Conservation (phyloP, 73 alveolate genomes). For the Paramecium octaurelia region DNA sequence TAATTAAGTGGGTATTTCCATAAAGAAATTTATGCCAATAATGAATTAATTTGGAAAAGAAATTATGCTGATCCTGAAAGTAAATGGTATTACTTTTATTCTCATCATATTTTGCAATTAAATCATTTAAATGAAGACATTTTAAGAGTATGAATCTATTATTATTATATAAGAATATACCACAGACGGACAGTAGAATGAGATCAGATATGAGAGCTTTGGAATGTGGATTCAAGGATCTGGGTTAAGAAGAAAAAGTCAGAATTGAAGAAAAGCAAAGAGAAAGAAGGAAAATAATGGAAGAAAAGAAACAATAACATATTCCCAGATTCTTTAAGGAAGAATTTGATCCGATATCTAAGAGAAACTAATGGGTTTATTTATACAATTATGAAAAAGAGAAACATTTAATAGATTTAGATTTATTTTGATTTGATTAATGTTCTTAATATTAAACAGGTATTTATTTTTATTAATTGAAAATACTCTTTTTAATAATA, state of each 20-base stretch:
- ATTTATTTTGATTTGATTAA: neutral
- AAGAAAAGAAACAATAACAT: neutral
- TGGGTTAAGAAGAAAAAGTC: constrained; percentile 23
- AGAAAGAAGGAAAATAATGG: constrained; percentile 12
- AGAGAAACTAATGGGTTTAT: neutral
- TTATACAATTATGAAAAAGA: neutral
- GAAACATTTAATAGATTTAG: constrained; percentile 1
- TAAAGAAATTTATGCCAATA: neutral
- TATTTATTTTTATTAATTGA: no score
- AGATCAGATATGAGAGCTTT: constrained; percentile 27
- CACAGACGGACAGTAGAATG: constrained; percentile 2
- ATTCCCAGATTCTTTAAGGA: neutral
- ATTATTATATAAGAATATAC: neutral
- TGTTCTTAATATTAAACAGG: neutral
- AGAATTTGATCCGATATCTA: neutral
- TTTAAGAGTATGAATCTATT: neutral
- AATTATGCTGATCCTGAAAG: neutral
- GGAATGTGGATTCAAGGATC: neutral
- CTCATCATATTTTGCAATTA: neutral
- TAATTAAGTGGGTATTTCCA: neutral
- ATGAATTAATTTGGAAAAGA: constrained; percentile 24
- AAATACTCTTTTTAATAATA: no score
- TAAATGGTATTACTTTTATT: neutral
- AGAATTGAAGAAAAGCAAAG: constrained; percentile 35
- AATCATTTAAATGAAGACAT: neutral